A percentile compares a stretch with the other conserved stretches of the same genome.
phyloP scores from a whole-genome alignment of 805 yeast species.

The Yamadazyma ubonensis region DNA sequence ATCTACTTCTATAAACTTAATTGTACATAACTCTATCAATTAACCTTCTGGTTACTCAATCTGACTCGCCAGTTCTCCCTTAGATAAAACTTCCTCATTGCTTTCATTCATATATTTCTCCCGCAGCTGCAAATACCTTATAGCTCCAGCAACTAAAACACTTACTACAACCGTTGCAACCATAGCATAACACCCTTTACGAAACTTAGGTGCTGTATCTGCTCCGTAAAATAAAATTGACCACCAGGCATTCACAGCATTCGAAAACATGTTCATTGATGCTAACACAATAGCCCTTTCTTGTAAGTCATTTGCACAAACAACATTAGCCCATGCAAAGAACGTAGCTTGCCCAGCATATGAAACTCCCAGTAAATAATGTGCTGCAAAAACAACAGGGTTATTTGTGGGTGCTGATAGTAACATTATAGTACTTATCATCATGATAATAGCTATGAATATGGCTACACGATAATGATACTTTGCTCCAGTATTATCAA shows the following conservation, averaged over 20 bases:
- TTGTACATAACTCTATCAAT: too few species aligned
- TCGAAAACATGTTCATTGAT: conserved; percentile 63
- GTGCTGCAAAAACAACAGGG: conserved; percentile 48
- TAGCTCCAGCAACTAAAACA: conserved; percentile 37
- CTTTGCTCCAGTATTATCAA: conserved; percentile 29
- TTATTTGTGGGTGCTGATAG: conserved; percentile 39
- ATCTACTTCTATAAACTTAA: too few species aligned
- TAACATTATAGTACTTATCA: conserved; percentile 49
- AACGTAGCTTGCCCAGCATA: conserved; percentile 61
- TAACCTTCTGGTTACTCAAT: too few species aligned
- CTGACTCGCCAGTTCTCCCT: too few species aligned
- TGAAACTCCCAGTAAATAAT: conserved; percentile 52
- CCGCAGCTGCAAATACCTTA: conserved; percentile 43
- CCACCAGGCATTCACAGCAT: conserved; percentile 69
- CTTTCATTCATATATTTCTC: conserved; percentile 16
- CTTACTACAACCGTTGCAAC: conserved; percentile 49
- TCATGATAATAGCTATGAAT: conserved; percentile 40
- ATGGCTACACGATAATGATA: conserved; percentile 55
- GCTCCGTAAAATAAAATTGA: conserved; percentile 53
- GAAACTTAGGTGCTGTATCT: conserved; percentile 49
- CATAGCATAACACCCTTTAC: conserved; percentile 57
- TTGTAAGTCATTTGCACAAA: conserved; percentile 57
- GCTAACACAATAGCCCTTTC: conserved; percentile 65
- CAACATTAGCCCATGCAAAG: conserved; percentile 64
- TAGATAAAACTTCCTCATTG: too few species aligned